phyloP scores from a whole-genome alignment of 306 rosid species.

The Prunus mira region DNA sequence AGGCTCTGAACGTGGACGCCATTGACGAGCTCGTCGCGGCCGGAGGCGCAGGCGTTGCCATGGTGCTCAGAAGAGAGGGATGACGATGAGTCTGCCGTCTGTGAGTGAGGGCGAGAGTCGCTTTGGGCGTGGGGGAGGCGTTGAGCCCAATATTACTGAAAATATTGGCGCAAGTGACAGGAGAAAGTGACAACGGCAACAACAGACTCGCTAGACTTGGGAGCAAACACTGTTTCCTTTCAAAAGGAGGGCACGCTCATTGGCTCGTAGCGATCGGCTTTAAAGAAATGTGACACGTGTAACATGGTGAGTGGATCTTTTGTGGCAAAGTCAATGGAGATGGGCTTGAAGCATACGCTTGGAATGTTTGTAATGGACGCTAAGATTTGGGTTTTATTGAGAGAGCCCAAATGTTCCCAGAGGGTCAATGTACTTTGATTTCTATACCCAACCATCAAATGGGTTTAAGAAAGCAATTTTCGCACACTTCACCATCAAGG shows the following conservation, averaged over 20 bases:
- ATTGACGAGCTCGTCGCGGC: slow-evolving; percentile 27
- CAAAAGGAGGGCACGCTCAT: neutral
- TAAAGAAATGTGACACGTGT: neutral
- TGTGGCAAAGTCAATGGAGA: too few relatives aligned
- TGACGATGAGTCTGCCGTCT: neutral
- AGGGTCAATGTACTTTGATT: too few relatives aligned
- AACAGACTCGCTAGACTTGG: neutral
- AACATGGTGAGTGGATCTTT: neutral
- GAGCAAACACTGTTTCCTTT: neutral
- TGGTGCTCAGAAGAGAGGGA: slow-evolving; percentile 14
- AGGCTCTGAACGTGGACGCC: slow-evolving; percentile 62
- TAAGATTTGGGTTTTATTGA: neutral
- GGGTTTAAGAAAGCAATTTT: neutral
- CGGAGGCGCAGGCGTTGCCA: slow-evolving; percentile 40
- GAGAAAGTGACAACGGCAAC: neutral
- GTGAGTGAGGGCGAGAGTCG: neutral
- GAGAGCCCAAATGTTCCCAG: neutral
- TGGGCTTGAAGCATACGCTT: neutral
- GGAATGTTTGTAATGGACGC: slow-evolving; percentile 14
- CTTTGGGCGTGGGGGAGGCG: neutral
- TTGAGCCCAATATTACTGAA: neutral
- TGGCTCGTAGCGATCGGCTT: neutral
- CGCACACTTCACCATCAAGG: too few relatives aligned
- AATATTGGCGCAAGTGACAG: neutral
- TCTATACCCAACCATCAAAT: neutral